Percentiles rank a stretch among this genome's conserved stretches.
phyloP scores from a whole-genome alignment of 2,329 filamentous ascomycete genomes.

The Zopfia rhizophila region DNA sequence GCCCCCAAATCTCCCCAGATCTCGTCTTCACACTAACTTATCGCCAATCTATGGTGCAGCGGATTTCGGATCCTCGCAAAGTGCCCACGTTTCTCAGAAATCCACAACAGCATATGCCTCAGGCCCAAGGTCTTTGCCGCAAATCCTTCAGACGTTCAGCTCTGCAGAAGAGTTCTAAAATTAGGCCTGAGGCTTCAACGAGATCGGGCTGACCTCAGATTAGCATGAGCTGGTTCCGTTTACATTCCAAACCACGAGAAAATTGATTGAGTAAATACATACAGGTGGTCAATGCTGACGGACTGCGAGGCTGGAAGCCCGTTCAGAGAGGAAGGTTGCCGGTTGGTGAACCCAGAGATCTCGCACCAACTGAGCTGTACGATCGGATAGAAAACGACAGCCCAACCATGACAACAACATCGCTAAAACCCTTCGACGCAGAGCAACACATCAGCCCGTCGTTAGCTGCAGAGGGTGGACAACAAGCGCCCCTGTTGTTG shows the following conservation, averaged over 20 bases:
- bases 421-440: not conserved
- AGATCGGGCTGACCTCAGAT: constrained; percentile 12
- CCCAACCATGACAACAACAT: not conserved
- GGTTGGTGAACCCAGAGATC: constrained; percentile 6
- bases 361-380: constrained; percentile 1
- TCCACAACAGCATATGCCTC: not conserved
- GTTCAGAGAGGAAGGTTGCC: not conserved
- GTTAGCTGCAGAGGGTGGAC: constrained; percentile 1
- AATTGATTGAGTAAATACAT: not conserved
- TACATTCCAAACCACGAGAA: constrained; percentile 2
- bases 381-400: constrained; percentile 5
- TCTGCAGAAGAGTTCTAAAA: too few relatives aligned
- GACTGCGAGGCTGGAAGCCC: constrained; percentile 3
- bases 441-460: not conserved
- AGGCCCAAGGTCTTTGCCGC: not conserved
- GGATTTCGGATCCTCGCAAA: constrained; percentile 1
- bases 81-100: not conserved
- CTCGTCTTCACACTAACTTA: too few relatives aligned
- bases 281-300: constrained; percentile 1
- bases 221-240: constrained; percentile 5
- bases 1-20: too few relatives aligned
- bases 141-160: too few relatives aligned
- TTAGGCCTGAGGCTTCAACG: not conserved
- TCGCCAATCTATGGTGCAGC: not conserved
- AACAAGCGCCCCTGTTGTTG: not conserved